Evolutionary conservation across 2,329 filamentous ascomycete genomes (phyloP).

Genomic region (Cadophora luteo-olivacea): DNA sequence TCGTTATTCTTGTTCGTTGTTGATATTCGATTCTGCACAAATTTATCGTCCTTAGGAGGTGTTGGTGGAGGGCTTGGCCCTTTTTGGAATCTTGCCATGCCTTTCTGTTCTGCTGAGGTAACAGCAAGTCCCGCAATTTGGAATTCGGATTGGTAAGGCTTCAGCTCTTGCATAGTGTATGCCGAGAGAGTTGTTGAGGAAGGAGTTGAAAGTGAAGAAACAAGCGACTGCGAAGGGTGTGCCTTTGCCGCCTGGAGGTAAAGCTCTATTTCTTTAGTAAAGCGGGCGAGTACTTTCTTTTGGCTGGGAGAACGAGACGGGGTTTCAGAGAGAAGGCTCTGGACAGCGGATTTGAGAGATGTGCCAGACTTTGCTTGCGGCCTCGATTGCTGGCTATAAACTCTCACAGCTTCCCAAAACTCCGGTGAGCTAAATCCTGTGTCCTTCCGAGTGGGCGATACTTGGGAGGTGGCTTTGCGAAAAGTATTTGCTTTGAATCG

Average conservation of each 20-base stretch:
- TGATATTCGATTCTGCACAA: constrained; percentile 13
- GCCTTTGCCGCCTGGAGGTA: constrained; percentile 49
- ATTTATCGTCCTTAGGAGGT: constrained; percentile 32
- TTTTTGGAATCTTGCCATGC: constrained; percentile 21
- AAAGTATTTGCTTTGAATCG: constrained; percentile 13
- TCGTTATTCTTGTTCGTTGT: constrained; percentile 13
- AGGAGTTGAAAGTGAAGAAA: constrained; percentile 33
- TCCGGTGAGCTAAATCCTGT: constrained; percentile 14
- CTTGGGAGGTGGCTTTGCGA: constrained; percentile 1
- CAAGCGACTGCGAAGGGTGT: constrained; percentile 47
- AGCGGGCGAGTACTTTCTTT: constrained; percentile 50
- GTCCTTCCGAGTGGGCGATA: constrained; percentile 16
- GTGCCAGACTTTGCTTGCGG: constrained; percentile 8
- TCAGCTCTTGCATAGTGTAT: constrained; percentile 58
- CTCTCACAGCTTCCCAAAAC: constrained; percentile 24
- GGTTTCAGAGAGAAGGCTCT: constrained; percentile 31
- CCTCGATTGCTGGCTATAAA: constrained; percentile 18
- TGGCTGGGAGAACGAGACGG: constrained; percentile 54
- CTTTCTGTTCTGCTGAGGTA: constrained; percentile 56
- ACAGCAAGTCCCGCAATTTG: constrained; percentile 60
- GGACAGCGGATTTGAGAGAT: constrained; percentile 32
- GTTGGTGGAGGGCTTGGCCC: constrained; percentile 26
- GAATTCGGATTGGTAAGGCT: constrained; percentile 62
- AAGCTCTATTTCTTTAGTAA: constrained; percentile 50
- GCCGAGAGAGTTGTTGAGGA: constrained; percentile 47